Conservation (phyloP, 495 filamentous ascomycete species). For the Penicillium chermesinum region DNA sequence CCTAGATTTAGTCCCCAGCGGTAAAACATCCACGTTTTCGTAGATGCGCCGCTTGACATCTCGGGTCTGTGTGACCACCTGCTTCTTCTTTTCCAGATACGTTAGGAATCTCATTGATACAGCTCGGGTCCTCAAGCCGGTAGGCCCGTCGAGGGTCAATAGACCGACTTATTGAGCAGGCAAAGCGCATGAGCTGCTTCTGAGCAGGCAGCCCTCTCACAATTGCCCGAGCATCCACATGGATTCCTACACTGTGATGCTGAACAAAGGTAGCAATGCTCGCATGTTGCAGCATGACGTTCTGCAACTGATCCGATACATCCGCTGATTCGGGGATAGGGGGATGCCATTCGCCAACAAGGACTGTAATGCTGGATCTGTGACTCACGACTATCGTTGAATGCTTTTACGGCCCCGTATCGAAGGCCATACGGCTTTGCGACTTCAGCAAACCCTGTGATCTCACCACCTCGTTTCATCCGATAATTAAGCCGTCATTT, state of each 20-base stretch:
- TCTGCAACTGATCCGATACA: slow-evolving; percentile 35
- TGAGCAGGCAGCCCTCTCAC: slow-evolving; percentile 25
- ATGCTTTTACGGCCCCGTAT: slow-evolving; percentile 32
- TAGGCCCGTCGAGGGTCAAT: no score
- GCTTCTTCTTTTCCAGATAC: no score
- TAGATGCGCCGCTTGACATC: no score
- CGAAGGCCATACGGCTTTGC: slow-evolving; percentile 29
- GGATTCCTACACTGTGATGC: slow-evolving; percentile 31
- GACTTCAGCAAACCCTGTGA: slow-evolving; percentile 26
- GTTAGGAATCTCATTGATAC: no score
- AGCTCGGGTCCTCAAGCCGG: no score
- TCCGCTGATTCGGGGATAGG: slow-evolving; percentile 22
- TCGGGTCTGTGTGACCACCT: no score
- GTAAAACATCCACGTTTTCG: no score
- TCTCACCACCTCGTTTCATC: slow-evolving; percentile 26
- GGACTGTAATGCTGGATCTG: no score
- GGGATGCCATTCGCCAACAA: no score
- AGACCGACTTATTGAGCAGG: no score
- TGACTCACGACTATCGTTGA: slow-evolving; percentile 31
- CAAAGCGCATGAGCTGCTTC: slow-evolving; percentile 28
- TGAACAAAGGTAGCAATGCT: slow-evolving; percentile 33
- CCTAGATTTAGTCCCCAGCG: no score
- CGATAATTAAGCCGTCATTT: slow-evolving; percentile 19
- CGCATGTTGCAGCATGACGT: slow-evolving; percentile 34
- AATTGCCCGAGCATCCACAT: slow-evolving; percentile 31